Evolutionary conservation across 2,329 filamentous ascomycete genomes (phyloP), one percentile per base, ranked within the genome.

Genomic region (Exophiala calicioides): DNA sequence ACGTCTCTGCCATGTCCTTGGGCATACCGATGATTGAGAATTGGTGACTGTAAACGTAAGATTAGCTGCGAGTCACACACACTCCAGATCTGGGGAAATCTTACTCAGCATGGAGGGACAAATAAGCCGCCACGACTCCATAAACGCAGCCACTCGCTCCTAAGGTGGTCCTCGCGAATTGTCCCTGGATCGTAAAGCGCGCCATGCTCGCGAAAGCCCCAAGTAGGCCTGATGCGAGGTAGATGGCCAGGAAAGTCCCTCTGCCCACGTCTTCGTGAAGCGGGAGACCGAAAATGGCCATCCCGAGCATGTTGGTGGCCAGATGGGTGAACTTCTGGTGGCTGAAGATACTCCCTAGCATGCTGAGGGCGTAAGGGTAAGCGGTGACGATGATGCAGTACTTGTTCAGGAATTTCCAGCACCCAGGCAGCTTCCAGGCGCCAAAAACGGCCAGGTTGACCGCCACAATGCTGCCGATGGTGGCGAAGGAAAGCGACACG

Each of bases 251-350:
- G 60, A 81, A 80, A 16, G 74, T 73, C 5, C 75, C 78, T 26
- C 78, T 70, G 36, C 76, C 77, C 21, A 81, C 69, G 47, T 80
- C 74, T 56, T 79, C 75, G 57, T 79, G 76, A 4, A 79, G 68
- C 48, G 67, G 65, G 26, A 74, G 71, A 1, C 79, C 80, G 44
- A 82, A 71, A 44, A 80, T 66, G 64, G 70, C 75, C 21, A 84
- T 60, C 20, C 73, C 66, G 38, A 74, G 57, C 68, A 81, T 76
- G 58, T 84, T 84, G 9, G 63, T 62, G 15, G 69, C 62, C 3
- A 80, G 58, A 61, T 84, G 81, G 34, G 61, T 61, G 42, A 75
- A 60, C 5, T 69, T 66, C 37, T 81, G 73, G 62, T 84, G 81
- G 45, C 75, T 77, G 64, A 83, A 82, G 8, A 73, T 64, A 57